Base-by-base conservation (phyloP, 768 basidiomycete species). In the Phlebiopsis flavidoalba region DNA sequence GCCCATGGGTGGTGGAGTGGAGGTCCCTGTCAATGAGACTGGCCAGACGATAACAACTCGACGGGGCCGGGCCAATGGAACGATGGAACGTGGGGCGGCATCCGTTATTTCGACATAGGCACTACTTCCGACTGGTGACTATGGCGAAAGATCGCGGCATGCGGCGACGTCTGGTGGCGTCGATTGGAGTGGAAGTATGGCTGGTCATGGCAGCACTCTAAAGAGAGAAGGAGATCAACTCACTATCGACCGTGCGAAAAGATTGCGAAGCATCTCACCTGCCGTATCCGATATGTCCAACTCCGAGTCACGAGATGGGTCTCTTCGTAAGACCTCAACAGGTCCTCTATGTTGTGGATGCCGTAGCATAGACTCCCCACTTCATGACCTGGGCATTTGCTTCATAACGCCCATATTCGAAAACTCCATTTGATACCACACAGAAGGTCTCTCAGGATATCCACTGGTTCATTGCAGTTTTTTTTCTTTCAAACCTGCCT, bases 1-100 rank as follows among this genome's bases (percentile, higher is more conserved):
- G 93, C 0, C 85, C 90, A 0, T 95, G 93, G 93, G 90, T 95
- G n/a, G n/a, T 7, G 93, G 93, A 14, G 90, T 95, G 15, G 93
- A 95, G 71, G 90, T 94, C 11, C 91, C 92, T 0, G 76, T 93
- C 58, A 79, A 77, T 46, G 83, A 82, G 73, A 74, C n/a, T 82
- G 82, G 79, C 74, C 76, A 1, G 77, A 74, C 11, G 80, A 83
- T 24, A 73, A 77, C 57, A 73, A 78, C 14, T 81, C 84, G 31
- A 17, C 8, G 17, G 26, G 86, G 82, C n/a, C n/a, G n/a, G 77
- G 88, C n/a, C 83, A 83, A 60, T 95, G 93, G 93, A 82, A 91
- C 68, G 92, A 95, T 65, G 93, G 93, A 0, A 80, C 83, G 0
- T 89, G 88, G 86, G 85, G 84, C 31, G 93, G 93, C 0, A 76